Base-by-base conservation (phyloP, 179 eudicot species). In the Spinacia oleracea region DNA sequence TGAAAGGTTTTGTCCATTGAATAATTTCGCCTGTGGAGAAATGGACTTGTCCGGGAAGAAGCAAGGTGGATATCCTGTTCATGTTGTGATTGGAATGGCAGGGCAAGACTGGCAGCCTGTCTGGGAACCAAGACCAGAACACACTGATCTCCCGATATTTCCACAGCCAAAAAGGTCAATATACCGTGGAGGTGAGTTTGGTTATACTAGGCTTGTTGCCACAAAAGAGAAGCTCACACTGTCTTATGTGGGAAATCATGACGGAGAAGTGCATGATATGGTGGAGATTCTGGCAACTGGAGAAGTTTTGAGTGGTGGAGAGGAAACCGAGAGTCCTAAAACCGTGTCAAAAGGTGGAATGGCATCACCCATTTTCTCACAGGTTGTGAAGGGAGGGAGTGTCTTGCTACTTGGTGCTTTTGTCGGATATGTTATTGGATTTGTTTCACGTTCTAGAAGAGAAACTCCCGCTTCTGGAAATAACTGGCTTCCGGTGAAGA, bases 31-130 rank as follows among this genome's bases (percentile, higher is more conserved):
- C 6, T 96, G 99, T 74, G 98, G 90, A 77, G 75, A 71, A 51
- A 68, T 80, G 83, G 93, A 80, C 62, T 18, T 12, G 53, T 68
- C 87, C 14, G 87, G 88, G 46, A 79, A 82, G 58, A 75, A 83
- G 27, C 77, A 81, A 80, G 85, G 87, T 29, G 89, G 87, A 12
- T 86, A 80, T 63, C 96, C 98, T 0, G 93, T 91, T 71, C 99
- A 96, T 70, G 78, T 88, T 70, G 99, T 94, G 75, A 96, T 96
- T 64, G 99, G 99, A 38, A 96, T 96, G 99, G 99, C 88, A 0
- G 99, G 99, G 14, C 97, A 91, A 72, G 99, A 96, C 75, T 96
- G 98, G 98, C 99, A 96, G 81, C 88, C 96, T 40, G 85, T 91
- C 25, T 96, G 99, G 99, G 86, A 87, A 48, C 97, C 98, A 1